A percentile compares a stretch with the other conserved stretches of the same genome.
Evolutionary conservation across 2,329 filamentous ascomycete species (phyloP).

Genomic region (Colletotrichum sp.): DNA sequence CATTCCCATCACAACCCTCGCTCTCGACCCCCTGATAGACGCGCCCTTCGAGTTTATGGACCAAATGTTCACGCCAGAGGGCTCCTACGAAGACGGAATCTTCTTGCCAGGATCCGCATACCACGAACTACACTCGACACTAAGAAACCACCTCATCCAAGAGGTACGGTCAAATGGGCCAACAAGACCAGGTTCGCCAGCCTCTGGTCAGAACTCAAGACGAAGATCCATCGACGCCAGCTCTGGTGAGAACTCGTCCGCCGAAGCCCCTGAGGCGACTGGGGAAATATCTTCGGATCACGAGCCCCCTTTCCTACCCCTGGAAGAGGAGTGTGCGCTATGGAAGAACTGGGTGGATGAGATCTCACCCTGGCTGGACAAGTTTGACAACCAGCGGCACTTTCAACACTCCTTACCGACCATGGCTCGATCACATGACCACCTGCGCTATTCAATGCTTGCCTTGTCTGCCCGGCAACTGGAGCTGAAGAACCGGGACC

Average conservation of each 20-base stretch:
- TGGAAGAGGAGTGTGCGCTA: constrained; percentile 35
- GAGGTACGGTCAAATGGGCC: constrained; percentile 45
- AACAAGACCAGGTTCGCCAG: constrained; percentile 26
- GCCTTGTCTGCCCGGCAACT: constrained; percentile 60
- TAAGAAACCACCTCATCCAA: constrained; percentile 49
- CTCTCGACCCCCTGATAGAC: constrained; percentile 14
- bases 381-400: constrained; percentile 58
- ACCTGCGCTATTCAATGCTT: constrained; percentile 55
- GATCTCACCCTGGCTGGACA: constrained; percentile 56
- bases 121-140: constrained; percentile 48
- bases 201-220: background rate
- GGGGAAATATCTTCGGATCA: constrained; percentile 14
- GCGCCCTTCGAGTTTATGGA: constrained; percentile 21
- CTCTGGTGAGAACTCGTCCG: background rate
- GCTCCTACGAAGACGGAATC: constrained; percentile 42
- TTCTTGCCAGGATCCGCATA: constrained; percentile 53
- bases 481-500: constrained; percentile 49
- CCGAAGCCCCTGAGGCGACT: background rate
- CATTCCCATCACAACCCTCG: constrained; percentile 1
- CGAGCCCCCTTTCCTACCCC: constrained; percentile 19
- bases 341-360: constrained; percentile 49
- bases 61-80: constrained; percentile 36
- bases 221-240: background rate
- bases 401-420: constrained; percentile 59
- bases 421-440: constrained; percentile 52